These are phyloP conservation scores for Cladosporium sp. DNA, from an alignment of 2,329 filamentous ascomycete species.

Conservation along the genomic window DNA sequence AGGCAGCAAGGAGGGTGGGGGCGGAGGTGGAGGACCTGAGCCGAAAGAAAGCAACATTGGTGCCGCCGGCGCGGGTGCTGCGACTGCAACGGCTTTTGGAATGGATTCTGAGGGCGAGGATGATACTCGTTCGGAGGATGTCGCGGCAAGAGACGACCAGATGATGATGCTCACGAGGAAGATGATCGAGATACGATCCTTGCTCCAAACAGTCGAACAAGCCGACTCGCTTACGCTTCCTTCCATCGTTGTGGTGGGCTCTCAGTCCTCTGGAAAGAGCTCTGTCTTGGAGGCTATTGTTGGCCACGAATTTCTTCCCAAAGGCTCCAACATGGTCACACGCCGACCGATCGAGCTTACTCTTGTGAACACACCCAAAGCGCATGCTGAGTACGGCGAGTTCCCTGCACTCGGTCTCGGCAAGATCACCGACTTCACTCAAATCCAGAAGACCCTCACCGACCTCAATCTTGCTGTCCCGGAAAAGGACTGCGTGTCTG, in stretches of 20 bases:
- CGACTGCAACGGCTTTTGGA: constrained; percentile 71
- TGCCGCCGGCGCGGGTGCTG: constrained; percentile 59
- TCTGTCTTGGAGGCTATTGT: constrained; percentile 96
- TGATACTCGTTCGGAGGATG: constrained; percentile 54
- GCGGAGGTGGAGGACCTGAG: constrained; percentile 33
- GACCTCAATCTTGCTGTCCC: constrained; percentile 92
- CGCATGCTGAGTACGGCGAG: constrained; percentile 85
- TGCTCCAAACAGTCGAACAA: constrained; percentile 86
- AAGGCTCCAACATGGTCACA: constrained; percentile 98
- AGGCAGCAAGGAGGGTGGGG: constrained; percentile 25
- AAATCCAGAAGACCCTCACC: constrained; percentile 87
- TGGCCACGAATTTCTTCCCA: constrained; percentile 93
- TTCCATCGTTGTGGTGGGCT: constrained; percentile 98
- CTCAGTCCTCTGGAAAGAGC: constrained; percentile 96
- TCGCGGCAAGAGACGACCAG: constrained; percentile 80
- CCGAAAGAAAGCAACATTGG: constrained; percentile 39
- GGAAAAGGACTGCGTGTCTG: constrained; percentile 83
- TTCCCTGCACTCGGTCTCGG: constrained; percentile 87
- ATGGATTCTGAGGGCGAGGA: constrained; percentile 63
- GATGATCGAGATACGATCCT: constrained; percentile 97
- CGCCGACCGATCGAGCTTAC: constrained; percentile 92
- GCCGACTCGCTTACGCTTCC: constrained; percentile 81
- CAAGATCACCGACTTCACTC: constrained; percentile 84
- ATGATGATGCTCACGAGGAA: constrained; percentile 99
- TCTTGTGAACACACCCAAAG: constrained; percentile 86